Conservation (phyloP, 2,329 filamentous ascomycete species). For the Exophiala viscosa region DNA sequence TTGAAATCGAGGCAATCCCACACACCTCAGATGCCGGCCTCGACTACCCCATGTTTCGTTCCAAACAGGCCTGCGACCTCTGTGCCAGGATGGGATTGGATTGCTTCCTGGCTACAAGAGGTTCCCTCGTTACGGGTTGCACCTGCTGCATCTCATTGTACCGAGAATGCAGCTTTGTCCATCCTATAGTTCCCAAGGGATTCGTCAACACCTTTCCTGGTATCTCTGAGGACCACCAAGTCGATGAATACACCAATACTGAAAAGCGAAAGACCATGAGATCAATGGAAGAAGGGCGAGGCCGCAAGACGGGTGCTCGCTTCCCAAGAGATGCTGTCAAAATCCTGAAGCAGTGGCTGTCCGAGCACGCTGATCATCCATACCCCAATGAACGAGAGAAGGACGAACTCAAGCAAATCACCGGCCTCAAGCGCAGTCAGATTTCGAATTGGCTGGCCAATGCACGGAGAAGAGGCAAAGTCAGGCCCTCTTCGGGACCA, state of each 20-base stretch:
- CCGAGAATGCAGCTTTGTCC: constrained; percentile 47
- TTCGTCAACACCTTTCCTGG: constrained; percentile 44
- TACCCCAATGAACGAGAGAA: constrained; percentile 89
- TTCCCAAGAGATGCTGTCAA: constrained; percentile 79
- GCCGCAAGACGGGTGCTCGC: constrained; percentile 65
- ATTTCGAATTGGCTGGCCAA: constrained; percentile 93
- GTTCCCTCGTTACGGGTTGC: constrained; percentile 43
- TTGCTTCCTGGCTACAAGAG: constrained; percentile 45
- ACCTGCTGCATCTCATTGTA: constrained; percentile 48
- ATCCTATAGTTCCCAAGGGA: constrained; percentile 39
- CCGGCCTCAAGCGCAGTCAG: constrained; percentile 75
- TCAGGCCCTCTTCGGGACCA: constrained; percentile 56
- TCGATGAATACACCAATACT: constrained; percentile 35
- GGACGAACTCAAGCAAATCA: constrained; percentile 70
- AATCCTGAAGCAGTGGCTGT: constrained; percentile 79
- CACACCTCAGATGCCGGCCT: constrained; percentile 27
- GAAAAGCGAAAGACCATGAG: constrained; percentile 39
- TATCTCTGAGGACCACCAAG: constrained; percentile 38
- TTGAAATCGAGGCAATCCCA: constrained; percentile 28
- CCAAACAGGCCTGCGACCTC: constrained; percentile 45
- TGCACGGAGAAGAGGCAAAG: constrained; percentile 76
- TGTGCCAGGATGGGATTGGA: constrained; percentile 46
- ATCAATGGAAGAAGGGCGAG: constrained; percentile 39
- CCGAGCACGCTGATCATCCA: constrained; percentile 73
- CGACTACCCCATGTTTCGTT: constrained; percentile 43